These are phyloP conservation scores for Ophiobolus disseminans DNA, from an alignment of 2,329 filamentous ascomycete genomes.

Conservation along the genomic window DNA sequence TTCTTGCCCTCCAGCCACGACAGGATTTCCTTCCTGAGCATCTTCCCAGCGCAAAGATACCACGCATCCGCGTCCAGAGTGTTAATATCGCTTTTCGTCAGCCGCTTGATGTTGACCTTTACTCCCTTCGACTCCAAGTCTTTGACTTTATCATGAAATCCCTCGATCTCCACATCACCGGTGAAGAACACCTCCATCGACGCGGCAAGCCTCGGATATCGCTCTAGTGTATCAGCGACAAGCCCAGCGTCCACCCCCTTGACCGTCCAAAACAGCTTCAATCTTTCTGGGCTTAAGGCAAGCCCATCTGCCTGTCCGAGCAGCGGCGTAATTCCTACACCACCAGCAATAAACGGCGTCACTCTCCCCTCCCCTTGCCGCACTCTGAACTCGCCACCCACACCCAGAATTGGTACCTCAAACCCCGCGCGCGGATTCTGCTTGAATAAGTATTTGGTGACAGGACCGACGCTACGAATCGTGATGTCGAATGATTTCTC, in stretches of 20 bases:
- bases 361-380: constrained; percentile 43
- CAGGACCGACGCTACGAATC: constrained; percentile 70
- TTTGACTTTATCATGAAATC: constrained; percentile 34
- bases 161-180: constrained; percentile 37
- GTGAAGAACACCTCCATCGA: constrained; percentile 72
- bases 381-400: constrained; percentile 71
- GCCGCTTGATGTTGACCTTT: constrained; percentile 53
- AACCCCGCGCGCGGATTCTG: constrained; percentile 62
- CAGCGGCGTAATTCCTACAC: constrained; percentile 83
- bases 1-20: constrained; percentile 57
- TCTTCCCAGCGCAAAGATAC: constrained; percentile 66
- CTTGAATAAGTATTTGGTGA: constrained; percentile 70
- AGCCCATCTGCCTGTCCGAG: constrained; percentile 67
- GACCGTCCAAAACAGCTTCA: constrained; percentile 74
- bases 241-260: constrained; percentile 67
- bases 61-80: constrained; percentile 53
- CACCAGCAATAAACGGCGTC: constrained; percentile 73
- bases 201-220: constrained; percentile 59
- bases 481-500: constrained; percentile 73
- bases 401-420: constrained; percentile 72
- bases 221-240: constrained; percentile 65
- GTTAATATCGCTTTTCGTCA: constrained; percentile 55
- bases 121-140: constrained; percentile 44
- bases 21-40: constrained; percentile 58
- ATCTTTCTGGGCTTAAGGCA: constrained; percentile 15